Conservation (phyloP, 2,329 filamentous ascomycete species). For the Aspergillus sp. region DNA sequence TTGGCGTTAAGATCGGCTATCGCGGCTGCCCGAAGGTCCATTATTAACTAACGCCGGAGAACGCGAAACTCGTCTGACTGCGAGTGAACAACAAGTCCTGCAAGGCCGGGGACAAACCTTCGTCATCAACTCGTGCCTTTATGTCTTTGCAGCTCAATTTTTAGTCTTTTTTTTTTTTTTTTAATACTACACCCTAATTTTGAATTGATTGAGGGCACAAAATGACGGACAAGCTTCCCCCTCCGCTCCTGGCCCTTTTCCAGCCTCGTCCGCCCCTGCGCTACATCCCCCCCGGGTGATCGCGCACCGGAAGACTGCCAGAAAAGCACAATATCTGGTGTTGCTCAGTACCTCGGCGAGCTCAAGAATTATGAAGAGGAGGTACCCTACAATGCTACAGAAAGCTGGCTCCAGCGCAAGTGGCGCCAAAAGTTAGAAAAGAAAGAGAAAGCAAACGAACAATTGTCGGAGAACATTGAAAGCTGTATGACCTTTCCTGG, state of each 20-base stretch:
- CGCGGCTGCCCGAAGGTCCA: too few relatives aligned
- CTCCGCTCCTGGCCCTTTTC: slow-evolving; percentile 88
- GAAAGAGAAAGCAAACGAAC: slow-evolving; percentile 60
- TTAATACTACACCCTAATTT: slow-evolving; percentile 6
- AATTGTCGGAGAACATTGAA: slow-evolving; percentile 60
- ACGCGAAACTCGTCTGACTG: slow-evolving; percentile 14
- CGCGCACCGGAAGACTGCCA: slow-evolving; percentile 75
- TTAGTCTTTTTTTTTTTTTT: slow-evolving; percentile 13
- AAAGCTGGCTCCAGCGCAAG: slow-evolving; percentile 87
- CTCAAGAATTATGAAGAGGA: slow-evolving; percentile 74
- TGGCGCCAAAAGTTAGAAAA: slow-evolving; percentile 82
- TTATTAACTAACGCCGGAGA: slow-evolving; percentile 2
- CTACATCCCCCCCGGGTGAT: slow-evolving; percentile 80
- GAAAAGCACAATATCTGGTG: slow-evolving; percentile 66
- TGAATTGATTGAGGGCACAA: slow-evolving; percentile 20
- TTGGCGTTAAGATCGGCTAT: slow-evolving; percentile 2
- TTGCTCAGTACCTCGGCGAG: slow-evolving; percentile 70
- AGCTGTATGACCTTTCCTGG: slow-evolving; percentile 49
- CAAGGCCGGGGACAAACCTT: too few relatives aligned
- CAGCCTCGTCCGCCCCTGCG: slow-evolving; percentile 87
- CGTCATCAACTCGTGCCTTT: background rate
- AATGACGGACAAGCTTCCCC: slow-evolving; percentile 97
- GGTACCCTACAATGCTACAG: slow-evolving; percentile 72
- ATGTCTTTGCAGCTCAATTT: slow-evolving; percentile 4
- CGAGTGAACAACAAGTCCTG: slow-evolving; percentile 1